A percentile compares a stretch with the other conserved stretches of the same genome.
Conservation (phyloP, 2,329 filamentous ascomycete genomes). For the Meredithiella fracta region DNA sequence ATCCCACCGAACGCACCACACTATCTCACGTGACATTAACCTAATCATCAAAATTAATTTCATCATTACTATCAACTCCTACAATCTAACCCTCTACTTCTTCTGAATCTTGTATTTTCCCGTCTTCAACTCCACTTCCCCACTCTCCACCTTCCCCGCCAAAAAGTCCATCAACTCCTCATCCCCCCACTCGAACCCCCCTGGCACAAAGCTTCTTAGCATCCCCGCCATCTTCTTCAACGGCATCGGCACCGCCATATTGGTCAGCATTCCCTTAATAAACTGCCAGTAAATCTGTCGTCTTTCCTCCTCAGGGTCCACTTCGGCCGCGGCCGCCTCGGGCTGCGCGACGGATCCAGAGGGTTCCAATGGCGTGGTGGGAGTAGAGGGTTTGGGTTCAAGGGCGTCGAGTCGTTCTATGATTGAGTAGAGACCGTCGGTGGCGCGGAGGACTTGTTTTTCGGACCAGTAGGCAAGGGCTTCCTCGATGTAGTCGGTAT, state of each 20-base stretch:
- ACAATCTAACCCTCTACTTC: slow-evolving; percentile 12
- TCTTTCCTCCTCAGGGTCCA: slow-evolving; percentile 31
- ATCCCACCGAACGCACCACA: too few relatives aligned
- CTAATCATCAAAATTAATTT: background rate
- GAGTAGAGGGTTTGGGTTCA: background rate
- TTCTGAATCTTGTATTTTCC: slow-evolving; percentile 53
- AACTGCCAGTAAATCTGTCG: slow-evolving; percentile 71
- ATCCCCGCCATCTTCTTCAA: slow-evolving; percentile 75
- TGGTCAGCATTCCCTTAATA: slow-evolving; percentile 87
- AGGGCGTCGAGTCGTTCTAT: slow-evolving; percentile 40
- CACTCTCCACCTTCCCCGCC: slow-evolving; percentile 56
- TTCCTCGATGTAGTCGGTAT: slow-evolving; percentile 50
- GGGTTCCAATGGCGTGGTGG: background rate
- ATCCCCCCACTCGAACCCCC: slow-evolving; percentile 76
- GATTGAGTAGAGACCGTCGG: slow-evolving; percentile 44
- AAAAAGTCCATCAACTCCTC: slow-evolving; percentile 77
- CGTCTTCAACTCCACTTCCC: slow-evolving; percentile 50
- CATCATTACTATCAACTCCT: background rate
- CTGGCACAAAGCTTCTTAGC: slow-evolving; percentile 79
- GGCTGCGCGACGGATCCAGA: slow-evolving; percentile 1
- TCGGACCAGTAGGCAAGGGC: slow-evolving; percentile 58
- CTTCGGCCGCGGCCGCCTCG: slow-evolving; percentile 19
- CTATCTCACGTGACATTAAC: too few relatives aligned
- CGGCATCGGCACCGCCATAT: slow-evolving; percentile 66
- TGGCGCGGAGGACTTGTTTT: slow-evolving; percentile 44